Conservation (phyloP, 441 rosid genomes). For the Macaranga tanarius region DNA sequence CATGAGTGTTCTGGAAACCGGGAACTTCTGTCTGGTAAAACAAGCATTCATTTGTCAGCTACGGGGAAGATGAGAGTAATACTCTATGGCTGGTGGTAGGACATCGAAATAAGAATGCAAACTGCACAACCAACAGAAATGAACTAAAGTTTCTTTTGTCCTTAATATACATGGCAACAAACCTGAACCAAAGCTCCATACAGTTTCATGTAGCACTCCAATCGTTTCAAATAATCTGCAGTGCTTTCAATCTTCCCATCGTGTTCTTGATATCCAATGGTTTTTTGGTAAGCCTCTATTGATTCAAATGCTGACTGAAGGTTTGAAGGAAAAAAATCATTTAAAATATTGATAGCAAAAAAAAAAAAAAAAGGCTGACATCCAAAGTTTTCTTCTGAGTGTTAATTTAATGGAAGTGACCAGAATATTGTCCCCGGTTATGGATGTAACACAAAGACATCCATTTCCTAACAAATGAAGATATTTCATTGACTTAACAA, state of each 20-base stretch:
- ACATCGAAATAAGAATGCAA: background rate
- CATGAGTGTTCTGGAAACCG: slow-evolving; percentile 57
- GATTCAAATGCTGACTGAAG: slow-evolving; percentile 69
- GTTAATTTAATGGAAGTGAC: background rate
- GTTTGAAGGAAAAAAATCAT: slow-evolving; percentile 1
- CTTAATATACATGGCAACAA: slow-evolving; percentile 17
- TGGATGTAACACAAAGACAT: background rate
- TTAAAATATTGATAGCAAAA: background rate
- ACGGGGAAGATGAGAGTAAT: background rate
- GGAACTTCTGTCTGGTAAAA: slow-evolving; percentile 58
- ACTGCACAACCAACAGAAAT: background rate
- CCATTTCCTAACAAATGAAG: background rate
- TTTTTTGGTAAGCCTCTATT: slow-evolving; percentile 52
- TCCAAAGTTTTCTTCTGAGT: background rate
- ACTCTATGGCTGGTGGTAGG: background rate
- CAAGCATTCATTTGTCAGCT: slow-evolving; percentile 21
- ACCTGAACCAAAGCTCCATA: slow-evolving; percentile 97
- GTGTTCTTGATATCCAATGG: slow-evolving; percentile 47
- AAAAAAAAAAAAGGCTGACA: slow-evolving; percentile 6
- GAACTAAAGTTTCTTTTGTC: background rate
- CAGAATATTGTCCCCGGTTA: background rate
- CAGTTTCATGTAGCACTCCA: slow-evolving; percentile 67
- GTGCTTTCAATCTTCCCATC: slow-evolving; percentile 53
- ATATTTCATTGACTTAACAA: background rate
- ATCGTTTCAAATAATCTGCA: slow-evolving; percentile 46